A percentile compares a stretch with the other conserved stretches of the same genome.
These are phyloP conservation scores for Selenicereus undatus DNA, from an alignment of 148 eudicot genomes.

Conservation along the genomic window DNA sequence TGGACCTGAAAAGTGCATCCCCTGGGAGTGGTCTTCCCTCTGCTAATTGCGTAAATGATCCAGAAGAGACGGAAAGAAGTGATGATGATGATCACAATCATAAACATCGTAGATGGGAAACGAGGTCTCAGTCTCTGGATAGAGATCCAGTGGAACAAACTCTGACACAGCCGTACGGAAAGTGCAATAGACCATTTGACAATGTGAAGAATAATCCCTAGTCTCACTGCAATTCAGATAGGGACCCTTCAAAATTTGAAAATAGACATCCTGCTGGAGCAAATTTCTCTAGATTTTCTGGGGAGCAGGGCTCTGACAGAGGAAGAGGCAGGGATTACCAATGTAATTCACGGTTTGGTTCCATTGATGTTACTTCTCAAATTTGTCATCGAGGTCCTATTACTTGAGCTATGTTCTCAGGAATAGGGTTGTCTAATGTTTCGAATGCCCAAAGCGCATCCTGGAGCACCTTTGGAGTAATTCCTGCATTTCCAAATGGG, in stretches of 20 bases:
- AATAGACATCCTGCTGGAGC: conserved; percentile 46
- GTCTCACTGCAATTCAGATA: conserved; percentile 39
- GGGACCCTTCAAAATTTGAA: conserved; percentile 52
- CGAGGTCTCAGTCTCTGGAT: conserved; percentile 67
- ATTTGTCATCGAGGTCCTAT: conserved; percentile 48
- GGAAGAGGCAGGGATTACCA: conserved; percentile 67
- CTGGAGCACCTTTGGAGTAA: conserved; percentile 73
- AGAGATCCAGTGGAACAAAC: conserved; percentile 53
- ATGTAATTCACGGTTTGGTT: conserved; percentile 54
- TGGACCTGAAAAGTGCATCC: conserved; percentile 66
- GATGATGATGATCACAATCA: conserved; percentile 98
- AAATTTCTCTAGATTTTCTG: conserved; percentile 38
- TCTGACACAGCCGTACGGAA: conserved; percentile 57
- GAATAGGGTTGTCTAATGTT: conserved; percentile 66
- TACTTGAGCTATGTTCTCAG: conserved; percentile 50
- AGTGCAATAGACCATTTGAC: conserved; percentile 67
- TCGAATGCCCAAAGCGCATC: conserved; percentile 43
- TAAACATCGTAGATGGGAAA: conserved; percentile 85
- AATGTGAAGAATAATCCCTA: conserved; percentile 64
- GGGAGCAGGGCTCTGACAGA: conserved; percentile 58
- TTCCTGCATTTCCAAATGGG: conserved; percentile 72
- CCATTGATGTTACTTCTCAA: conserved; percentile 57
- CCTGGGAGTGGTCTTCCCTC: conserved; percentile 49
- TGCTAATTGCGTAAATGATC: conserved; percentile 58
- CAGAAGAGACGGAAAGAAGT: conserved; percentile 85